Conservation (phyloP, 2,329 filamentous ascomycete species). For the Aspergillus nomiae region DNA sequence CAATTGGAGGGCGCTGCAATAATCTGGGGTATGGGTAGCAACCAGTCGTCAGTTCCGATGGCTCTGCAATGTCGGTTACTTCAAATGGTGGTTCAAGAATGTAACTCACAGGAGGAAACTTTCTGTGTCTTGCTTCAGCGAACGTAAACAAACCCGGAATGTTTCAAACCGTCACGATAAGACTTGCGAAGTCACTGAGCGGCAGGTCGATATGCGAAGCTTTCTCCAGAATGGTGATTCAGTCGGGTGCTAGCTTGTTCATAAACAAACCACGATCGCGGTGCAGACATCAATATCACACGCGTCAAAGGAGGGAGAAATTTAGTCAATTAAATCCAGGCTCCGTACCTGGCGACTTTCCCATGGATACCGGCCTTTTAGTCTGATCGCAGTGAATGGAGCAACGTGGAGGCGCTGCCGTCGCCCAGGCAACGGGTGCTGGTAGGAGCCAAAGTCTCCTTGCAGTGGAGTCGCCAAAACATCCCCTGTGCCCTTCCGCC, state of each 20-base stretch:
- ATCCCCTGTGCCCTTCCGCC: background rate
- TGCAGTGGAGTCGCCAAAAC: background rate
- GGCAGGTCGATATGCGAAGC: background rate
- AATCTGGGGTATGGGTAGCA: background rate
- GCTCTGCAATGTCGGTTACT: background rate
- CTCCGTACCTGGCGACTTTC: background rate
- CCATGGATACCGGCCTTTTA: slow-evolving; percentile 3
- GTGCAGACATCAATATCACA: background rate
- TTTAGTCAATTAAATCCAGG: slow-evolving; percentile 1
- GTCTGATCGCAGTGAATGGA: slow-evolving; percentile 3
- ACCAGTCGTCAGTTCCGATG: background rate
- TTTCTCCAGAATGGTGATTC: background rate
- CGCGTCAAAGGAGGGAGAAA: background rate
- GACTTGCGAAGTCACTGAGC: background rate
- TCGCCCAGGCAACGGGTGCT: slow-evolving; percentile 3
- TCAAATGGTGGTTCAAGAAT: background rate
- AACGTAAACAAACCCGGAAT: slow-evolving; percentile 1
- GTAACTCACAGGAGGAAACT: background rate
- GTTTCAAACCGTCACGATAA: background rate
- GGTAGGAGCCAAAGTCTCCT: background rate
- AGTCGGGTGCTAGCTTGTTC: background rate
- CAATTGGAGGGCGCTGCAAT: background rate
- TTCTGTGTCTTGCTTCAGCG: too few species aligned
- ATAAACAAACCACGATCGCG: slow-evolving; percentile 3
- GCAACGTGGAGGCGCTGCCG: slow-evolving; percentile 1